phyloP scores from a whole-genome alignment of 805 yeast genomes.

The Starmerella scarabaei region DNA sequence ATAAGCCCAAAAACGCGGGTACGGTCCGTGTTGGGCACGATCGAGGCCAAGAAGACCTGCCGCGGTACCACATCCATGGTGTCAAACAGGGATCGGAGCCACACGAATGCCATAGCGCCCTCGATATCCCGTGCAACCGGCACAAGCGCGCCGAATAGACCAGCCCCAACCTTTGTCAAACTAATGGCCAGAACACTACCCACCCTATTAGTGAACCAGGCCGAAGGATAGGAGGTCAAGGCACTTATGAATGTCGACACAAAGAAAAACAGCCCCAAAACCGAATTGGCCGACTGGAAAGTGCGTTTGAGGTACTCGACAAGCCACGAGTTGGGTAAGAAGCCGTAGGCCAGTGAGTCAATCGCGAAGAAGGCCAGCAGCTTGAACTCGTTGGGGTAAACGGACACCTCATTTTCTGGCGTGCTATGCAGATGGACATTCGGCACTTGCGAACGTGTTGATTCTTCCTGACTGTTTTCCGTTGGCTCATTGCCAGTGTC shows the following conservation, averaged over 20 bases:
- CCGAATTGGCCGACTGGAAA: slow-evolving; percentile 44
- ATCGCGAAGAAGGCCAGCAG: slow-evolving; percentile 42
- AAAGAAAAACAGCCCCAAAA: slow-evolving; percentile 38
- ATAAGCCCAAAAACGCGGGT: slow-evolving; percentile 75
- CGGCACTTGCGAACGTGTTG: not conserved
- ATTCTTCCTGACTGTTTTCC: not conserved
- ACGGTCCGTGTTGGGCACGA: slow-evolving; percentile 50
- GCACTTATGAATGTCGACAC: slow-evolving; percentile 37
- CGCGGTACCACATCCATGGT: slow-evolving; percentile 91
- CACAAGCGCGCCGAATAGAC: slow-evolving; percentile 42
- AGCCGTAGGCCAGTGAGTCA: slow-evolving; percentile 80
- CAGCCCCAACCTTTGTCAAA: slow-evolving; percentile 66
- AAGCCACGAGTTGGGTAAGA: slow-evolving; percentile 81
- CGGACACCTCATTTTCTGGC: not conserved
- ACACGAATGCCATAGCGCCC: slow-evolving; percentile 39
- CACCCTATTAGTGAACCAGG: slow-evolving; percentile 45
- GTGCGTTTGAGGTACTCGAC: slow-evolving; percentile 60
- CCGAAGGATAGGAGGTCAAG: slow-evolving; percentile 45
- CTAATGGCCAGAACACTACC: slow-evolving; percentile 76
- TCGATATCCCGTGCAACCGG: slow-evolving; percentile 35
- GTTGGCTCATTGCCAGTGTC: not conserved
- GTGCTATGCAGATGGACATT: not conserved
- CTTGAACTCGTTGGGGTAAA: slow-evolving; percentile 1
- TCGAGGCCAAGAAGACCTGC: slow-evolving; percentile 59
- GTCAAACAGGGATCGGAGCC: slow-evolving; percentile 47